Conservation (phyloP, 2,329 filamentous ascomycete species). For the Sporothrix mexicana region DNA sequence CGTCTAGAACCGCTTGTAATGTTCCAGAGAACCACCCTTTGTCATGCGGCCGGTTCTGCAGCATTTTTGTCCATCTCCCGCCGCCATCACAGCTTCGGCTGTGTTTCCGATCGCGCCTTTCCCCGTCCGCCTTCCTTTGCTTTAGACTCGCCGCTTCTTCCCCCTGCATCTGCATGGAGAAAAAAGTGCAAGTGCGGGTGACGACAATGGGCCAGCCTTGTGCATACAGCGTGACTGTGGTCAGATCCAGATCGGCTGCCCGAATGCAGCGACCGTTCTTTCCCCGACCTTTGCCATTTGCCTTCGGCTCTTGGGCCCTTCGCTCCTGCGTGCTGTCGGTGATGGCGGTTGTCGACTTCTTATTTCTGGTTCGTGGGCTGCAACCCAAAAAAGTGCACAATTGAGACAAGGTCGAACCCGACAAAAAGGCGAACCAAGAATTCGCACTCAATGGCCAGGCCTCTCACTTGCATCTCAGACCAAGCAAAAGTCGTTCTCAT, state of each 20-base stretch:
- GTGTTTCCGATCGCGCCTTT: neutral
- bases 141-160: neutral
- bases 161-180: neutral
- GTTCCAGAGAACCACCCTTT: neutral
- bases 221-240: neutral
- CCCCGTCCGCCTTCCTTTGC: neutral
- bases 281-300: neutral
- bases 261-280: constrained; percentile 1
- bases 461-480: neutral
- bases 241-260: constrained; percentile 1
- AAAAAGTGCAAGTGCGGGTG: neutral
- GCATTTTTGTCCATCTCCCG: constrained; percentile 16
- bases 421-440: neutral
- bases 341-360: neutral
- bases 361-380: neutral
- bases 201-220: neutral
- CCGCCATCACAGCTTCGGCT: constrained; percentile 4
- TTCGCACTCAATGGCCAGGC: neutral
- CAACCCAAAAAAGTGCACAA: constrained; percentile 21
- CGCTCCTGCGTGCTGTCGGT: constrained; percentile 18
- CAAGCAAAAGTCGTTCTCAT: neutral
- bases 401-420: constrained; percentile 8
- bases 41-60: neutral
- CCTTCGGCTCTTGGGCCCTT: neutral
- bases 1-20: neutral